A percentile compares a stretch with the other conserved stretches of the same genome.
Evolutionary conservation across 768 basidiomycete genomes (phyloP).

Genomic region (Leccinum rimulosum): DNA sequence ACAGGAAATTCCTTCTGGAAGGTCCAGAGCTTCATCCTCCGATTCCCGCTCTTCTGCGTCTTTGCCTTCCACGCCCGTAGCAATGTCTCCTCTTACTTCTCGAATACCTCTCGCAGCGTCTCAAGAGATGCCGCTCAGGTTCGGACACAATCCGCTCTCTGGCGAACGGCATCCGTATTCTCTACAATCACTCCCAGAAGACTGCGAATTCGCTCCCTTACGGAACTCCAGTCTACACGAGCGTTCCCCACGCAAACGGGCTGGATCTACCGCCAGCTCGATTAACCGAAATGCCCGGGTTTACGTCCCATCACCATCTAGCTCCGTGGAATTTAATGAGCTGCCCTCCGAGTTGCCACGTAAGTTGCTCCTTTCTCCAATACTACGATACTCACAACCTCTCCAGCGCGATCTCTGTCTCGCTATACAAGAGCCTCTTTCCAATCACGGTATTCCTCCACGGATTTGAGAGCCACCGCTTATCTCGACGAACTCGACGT

Average conservation of each 20-base stretch:
- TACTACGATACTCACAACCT: background rate
- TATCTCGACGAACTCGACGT: constrained; percentile 33
- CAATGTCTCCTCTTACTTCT: constrained; percentile 6
- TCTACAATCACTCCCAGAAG: constrained; percentile 54
- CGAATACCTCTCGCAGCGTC: constrained; percentile 24
- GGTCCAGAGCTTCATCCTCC: constrained; percentile 25
- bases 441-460: constrained; percentile 34
- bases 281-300: constrained; percentile 19
- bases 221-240: constrained; percentile 8
- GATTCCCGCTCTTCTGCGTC: constrained; percentile 28
- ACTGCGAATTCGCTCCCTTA: constrained; percentile 37
- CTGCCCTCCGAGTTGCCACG: background rate
- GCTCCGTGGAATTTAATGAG: constrained; percentile 8
- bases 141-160: constrained; percentile 29
- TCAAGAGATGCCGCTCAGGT: constrained; percentile 23
- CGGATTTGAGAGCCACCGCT: constrained; percentile 16
- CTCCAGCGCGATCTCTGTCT: constrained; percentile 17
- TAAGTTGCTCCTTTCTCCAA: constrained; percentile 6
- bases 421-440: constrained; percentile 27
- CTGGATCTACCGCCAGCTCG: constrained; percentile 13
- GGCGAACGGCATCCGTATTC: constrained; percentile 19
- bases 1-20: constrained; percentile 4
- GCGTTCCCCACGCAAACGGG: constrained; percentile 16
- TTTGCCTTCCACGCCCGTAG: constrained; percentile 22
- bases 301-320: constrained; percentile 16